Percentiles rank a stretch among this genome's conserved stretches.
Evolutionary conservation across 2,329 filamentous ascomycete species (phyloP).

Genomic region (Cytospora chrysosperma): DNA sequence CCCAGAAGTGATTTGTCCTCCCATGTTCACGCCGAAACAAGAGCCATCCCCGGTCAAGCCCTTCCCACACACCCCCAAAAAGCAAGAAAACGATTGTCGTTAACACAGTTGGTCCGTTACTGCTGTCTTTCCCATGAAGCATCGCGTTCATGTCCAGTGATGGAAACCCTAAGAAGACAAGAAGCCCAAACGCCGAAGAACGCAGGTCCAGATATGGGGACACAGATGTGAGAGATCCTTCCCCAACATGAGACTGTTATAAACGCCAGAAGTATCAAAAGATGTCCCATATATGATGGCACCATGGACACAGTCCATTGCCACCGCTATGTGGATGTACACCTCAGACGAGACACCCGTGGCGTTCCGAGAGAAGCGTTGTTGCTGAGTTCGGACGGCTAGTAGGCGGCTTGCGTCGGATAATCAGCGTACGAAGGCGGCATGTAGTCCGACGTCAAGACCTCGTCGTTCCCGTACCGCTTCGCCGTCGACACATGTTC

Average conservation of each 20-base stretch:
- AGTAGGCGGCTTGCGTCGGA: neutral
- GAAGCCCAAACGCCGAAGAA: constrained; percentile 13
- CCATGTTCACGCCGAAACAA: neutral
- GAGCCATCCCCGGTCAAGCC: constrained; percentile 8
- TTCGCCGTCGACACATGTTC: constrained; percentile 27
- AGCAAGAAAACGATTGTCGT: constrained; percentile 21
- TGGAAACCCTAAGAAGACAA: constrained; percentile 17
- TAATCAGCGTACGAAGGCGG: constrained; percentile 10
- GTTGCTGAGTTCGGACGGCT: neutral
- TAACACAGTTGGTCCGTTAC: constrained; percentile 30
- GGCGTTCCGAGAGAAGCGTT: neutral
- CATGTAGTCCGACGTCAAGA: constrained; percentile 23
- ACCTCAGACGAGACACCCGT: neutral
- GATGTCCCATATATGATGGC: constrained; percentile 17
- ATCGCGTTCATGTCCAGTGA: constrained; percentile 26
- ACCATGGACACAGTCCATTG: constrained; percentile 5
- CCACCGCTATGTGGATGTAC: constrained; percentile 9
- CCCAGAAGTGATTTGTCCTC: neutral
- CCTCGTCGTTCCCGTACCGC: constrained; percentile 26
- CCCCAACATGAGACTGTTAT: neutral
- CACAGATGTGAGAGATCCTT: constrained; percentile 3
- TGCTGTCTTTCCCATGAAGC: constrained; percentile 27
- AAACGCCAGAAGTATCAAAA: constrained; percentile 2
- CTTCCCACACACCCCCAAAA: neutral
- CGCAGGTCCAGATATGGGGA: neutral